These are phyloP conservation scores for Salix koriyanagi DNA, from an alignment of 345 rosid species.

Conservation along the genomic window DNA sequence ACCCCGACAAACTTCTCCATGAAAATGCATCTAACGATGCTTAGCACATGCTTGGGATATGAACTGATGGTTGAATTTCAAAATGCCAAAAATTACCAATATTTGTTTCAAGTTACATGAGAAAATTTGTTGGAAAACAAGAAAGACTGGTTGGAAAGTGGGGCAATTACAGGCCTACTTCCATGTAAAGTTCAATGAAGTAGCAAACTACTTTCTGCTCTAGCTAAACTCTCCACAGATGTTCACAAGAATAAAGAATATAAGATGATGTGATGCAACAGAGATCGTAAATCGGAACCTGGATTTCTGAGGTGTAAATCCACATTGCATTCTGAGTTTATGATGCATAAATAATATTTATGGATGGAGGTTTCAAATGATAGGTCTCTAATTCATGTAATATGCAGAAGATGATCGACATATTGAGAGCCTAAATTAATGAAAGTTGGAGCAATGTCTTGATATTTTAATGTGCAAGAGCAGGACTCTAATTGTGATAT, in stretches of 20 bases:
- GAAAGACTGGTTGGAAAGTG: not conserved
- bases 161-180: not conserved
- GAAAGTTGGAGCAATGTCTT: conserved; percentile 4
- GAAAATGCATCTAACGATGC: not conserved
- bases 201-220: not conserved
- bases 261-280: not conserved
- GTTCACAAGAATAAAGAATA: not conserved
- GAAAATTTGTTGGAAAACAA: not conserved
- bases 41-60: not conserved
- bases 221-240: not conserved
- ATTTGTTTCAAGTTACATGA: not conserved
- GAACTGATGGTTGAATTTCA: not conserved
- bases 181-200: not conserved
- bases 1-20: not conserved
- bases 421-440: not conserved
- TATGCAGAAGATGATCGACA: not conserved
- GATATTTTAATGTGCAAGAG: not conserved
- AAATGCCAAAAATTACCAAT: not conserved
- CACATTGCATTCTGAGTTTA: no score
- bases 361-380: not conserved
- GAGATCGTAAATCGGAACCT: no score
- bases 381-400: not conserved
- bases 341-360: not conserved
- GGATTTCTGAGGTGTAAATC: not conserved
- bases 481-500: not conserved